Evolutionary conservation across 768 basidiomycete genomes (phyloP), one percentile per base, ranked within the genome.

Genomic region (Xerocomellus chrysenteron): DNA sequence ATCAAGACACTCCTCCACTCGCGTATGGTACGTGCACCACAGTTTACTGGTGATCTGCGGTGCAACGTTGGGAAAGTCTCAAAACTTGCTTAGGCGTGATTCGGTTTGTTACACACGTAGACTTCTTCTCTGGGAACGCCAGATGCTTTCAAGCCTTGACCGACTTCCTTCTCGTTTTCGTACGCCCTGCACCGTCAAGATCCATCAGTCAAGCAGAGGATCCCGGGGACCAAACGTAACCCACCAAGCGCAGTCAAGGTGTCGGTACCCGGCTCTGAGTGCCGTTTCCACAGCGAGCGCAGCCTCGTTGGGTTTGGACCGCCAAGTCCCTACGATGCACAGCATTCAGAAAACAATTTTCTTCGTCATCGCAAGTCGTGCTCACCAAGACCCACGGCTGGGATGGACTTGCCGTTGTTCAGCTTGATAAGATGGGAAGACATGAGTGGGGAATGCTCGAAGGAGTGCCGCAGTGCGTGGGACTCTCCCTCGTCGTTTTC

Each of bases 111-210:
- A 71, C 82, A 73, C 59, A 87, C 78, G 66, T 84, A 87, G 61
- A 89, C 77, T 61, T 94, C 87, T 16, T 82, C 80, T 60, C 93
- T 80, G 28, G 87, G 85, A 24, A 94, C 80, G 30, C 90, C 94
- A 55, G 86, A 87, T 35, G 79, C 82, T 60, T 80, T 84, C 66
- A 95, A 83, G 12, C 91, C 93, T 58, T 85, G 80, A 7, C 92
- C 93, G 16, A 94, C 92, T 60, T 90, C 86, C 64, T 84, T 83
- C 70, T 94, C 91, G 67, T 93, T 94, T 53, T 80, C 80, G 64
- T 88, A 88, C 52, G 75, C 79, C 86, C 84, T 75, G 57, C 44
- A 21, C 14, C 55, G 35, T 55, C 28, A 30, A 49, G 44, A 58
- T 28, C 14, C 49, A 37, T 68, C 67, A 65, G 60, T 68, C 69